Conservation (phyloP, 495 filamentous ascomycete genomes). For the Xylaria bambusicola region DNA sequence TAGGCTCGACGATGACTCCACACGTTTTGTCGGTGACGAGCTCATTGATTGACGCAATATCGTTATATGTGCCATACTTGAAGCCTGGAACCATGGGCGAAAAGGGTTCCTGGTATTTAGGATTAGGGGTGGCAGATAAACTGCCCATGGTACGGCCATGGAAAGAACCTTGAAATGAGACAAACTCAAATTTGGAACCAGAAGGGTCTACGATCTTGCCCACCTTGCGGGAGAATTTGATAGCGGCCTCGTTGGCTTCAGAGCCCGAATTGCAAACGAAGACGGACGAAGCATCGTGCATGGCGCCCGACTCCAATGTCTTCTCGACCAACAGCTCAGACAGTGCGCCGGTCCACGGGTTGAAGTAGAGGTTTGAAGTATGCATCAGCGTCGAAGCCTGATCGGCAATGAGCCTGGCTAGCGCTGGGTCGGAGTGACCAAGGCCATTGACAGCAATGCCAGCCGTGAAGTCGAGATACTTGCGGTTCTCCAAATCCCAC, state of each 20-base stretch:
- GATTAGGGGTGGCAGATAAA: conserved; percentile 93
- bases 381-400: conserved; percentile 85
- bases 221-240: conserved; percentile 93
- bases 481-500: conserved; percentile 85
- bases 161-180: conserved; percentile 89
- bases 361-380: conserved; percentile 93
- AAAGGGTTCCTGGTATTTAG: conserved; percentile 95
- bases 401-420: conserved; percentile 64
- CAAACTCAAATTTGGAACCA: conserved; percentile 76
- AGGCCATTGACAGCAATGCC: conserved; percentile 95
- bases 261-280: conserved; percentile 95
- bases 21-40: conserved; percentile 84
- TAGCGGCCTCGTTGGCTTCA: conserved; percentile 96
- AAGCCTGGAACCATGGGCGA: conserved; percentile 95
- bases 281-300: conserved; percentile 76
- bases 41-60: conserved; percentile 65
- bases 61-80: conserved; percentile 81
- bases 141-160: conserved; percentile 95
- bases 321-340: conserved; percentile 80
- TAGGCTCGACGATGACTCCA: conserved; percentile 95
- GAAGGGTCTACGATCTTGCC: conserved; percentile 72
- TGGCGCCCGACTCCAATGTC: conserved; percentile 72
- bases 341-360: conserved; percentile 86
- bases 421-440: conserved; percentile 79
- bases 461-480: conserved; percentile 91